These are phyloP conservation scores for Acarospora socialis DNA, from an alignment of 2,329 filamentous ascomycete species.

Conservation along the genomic window DNA sequence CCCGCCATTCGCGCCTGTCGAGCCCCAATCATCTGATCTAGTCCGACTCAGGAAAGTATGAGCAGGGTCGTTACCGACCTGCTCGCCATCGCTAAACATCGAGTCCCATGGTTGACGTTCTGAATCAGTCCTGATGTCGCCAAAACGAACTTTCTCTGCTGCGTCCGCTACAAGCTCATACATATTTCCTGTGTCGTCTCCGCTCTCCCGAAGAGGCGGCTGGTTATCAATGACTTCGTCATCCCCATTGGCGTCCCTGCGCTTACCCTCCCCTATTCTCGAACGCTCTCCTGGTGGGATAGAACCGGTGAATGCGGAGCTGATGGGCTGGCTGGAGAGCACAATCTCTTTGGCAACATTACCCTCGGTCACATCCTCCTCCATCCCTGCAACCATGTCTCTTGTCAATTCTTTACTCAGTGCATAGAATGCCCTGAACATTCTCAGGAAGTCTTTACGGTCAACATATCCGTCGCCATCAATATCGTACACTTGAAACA, in stretches of 20 bases:
- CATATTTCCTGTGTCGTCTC: constrained; percentile 45
- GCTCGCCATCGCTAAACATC: too few relatives aligned
- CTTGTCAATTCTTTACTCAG: constrained; percentile 79
- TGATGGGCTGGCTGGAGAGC: constrained; percentile 59
- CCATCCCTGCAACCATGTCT: constrained; percentile 64
- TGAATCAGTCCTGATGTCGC: constrained; percentile 14
- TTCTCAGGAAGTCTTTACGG: constrained; percentile 73
- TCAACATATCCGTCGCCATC: constrained; percentile 77
- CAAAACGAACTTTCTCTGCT: constrained; percentile 20
- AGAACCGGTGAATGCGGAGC: constrained; percentile 59
- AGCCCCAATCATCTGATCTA: too few relatives aligned
- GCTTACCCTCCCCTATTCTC: constrained; percentile 53
- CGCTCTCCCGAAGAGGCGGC: constrained; percentile 45
- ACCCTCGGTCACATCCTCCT: constrained; percentile 63
- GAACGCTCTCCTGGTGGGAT: constrained; percentile 49
- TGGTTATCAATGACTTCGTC: constrained; percentile 48
- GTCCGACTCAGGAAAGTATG: too few relatives aligned
- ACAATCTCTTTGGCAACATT: constrained; percentile 64
- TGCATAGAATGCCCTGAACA: constrained; percentile 86
- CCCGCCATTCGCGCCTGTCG: too few relatives aligned
- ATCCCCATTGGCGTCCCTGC: constrained; percentile 47
- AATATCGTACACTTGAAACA: constrained; percentile 84
- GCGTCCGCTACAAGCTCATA: constrained; percentile 44
- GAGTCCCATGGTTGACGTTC: background rate
- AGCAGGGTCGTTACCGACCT: too few relatives aligned